A percentile compares a stretch with the other conserved stretches of the same genome.
Evolutionary conservation across 768 basidiomycete species (phyloP).

Genomic region (Paxillus rubicundulus): DNA sequence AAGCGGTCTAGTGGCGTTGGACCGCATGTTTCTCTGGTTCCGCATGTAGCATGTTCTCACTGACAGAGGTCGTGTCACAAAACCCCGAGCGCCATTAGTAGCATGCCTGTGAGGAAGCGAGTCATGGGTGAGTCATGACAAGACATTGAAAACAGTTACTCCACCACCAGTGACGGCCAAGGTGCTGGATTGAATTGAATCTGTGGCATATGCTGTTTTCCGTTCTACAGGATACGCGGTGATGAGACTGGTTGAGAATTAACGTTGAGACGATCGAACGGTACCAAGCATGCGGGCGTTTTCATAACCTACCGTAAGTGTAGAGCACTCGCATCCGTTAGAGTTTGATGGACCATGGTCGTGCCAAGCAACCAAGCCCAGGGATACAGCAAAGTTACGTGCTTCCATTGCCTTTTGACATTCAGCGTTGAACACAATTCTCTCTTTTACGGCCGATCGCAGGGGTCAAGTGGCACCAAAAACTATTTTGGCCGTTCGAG

Average conservation of each 20-base stretch:
- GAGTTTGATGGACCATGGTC: conserved; percentile 25
- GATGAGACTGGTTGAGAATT: conserved; percentile 12
- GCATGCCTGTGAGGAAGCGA: neutral
- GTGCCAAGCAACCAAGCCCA: neutral
- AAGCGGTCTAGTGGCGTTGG: conserved; percentile 28
- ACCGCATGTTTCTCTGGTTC: conserved; percentile 15
- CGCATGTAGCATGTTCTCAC: conserved; percentile 12
- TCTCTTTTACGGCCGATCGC: conserved; percentile 16
- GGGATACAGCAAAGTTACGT: conserved; percentile 1
- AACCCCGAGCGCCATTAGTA: neutral
- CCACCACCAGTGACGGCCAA: neutral
- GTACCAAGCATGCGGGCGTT: neutral
- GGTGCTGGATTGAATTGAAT: neutral
- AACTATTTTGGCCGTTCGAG: neutral
- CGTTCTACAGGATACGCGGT: neutral
- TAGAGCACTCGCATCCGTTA: conserved; percentile 14
- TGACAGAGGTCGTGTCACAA: conserved; percentile 3
- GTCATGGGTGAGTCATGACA: neutral
- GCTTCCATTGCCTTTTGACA: conserved; percentile 18
- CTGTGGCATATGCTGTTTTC: neutral
- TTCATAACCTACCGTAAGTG: conserved; percentile 8
- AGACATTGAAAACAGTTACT: neutral
- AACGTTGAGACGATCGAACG: conserved; percentile 15
- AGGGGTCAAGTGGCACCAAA: neutral
- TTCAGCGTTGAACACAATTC: conserved; percentile 6